Conservation (phyloP, 768 basidiomycete species). For the Termitomyces sp. region DNA sequence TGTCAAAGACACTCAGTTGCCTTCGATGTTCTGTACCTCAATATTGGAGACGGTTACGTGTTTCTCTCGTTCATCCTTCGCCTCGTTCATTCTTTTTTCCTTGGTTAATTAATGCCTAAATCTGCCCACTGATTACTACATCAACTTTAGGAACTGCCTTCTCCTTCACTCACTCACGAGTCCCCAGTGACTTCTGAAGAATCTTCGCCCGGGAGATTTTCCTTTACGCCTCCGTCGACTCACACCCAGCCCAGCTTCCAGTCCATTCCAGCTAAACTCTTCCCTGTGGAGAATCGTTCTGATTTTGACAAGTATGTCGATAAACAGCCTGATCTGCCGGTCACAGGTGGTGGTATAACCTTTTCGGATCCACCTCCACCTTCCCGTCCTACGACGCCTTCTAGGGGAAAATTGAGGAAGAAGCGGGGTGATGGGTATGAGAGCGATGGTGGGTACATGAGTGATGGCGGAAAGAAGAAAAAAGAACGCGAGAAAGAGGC, state of each 20-base stretch:
- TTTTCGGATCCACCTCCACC: constrained; percentile 22
- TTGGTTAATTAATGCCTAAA: background rate
- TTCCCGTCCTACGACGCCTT: constrained; percentile 15
- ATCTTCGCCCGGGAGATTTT: constrained; percentile 19
- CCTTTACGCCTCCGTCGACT: constrained; percentile 14
- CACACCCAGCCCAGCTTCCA: constrained; percentile 7
- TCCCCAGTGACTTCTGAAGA: constrained; percentile 30
- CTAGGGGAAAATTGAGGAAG: constrained; percentile 34
- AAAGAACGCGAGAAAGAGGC: constrained; percentile 23
- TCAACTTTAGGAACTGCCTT: constrained; percentile 12
- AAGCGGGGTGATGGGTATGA: constrained; percentile 43
- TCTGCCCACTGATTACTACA: constrained; percentile 1
- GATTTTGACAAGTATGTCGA: constrained; percentile 2
- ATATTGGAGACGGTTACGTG: background rate
- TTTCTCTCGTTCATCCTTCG: background rate
- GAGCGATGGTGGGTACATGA: constrained; percentile 46
- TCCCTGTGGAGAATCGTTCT: constrained; percentile 4
- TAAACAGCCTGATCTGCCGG: background rate
- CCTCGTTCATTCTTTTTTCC: background rate
- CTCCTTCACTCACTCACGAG: constrained; percentile 27
- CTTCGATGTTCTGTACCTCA: background rate
- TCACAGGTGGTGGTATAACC: constrained; percentile 1
- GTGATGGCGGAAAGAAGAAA: constrained; percentile 32
- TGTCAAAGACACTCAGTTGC: background rate
- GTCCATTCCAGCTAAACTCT: constrained; percentile 9